A percentile compares a stretch with the other conserved stretches of the same genome.
Conservation (phyloP, 2,329 filamentous ascomycete genomes). For the Ceratocystis colombiana region DNA sequence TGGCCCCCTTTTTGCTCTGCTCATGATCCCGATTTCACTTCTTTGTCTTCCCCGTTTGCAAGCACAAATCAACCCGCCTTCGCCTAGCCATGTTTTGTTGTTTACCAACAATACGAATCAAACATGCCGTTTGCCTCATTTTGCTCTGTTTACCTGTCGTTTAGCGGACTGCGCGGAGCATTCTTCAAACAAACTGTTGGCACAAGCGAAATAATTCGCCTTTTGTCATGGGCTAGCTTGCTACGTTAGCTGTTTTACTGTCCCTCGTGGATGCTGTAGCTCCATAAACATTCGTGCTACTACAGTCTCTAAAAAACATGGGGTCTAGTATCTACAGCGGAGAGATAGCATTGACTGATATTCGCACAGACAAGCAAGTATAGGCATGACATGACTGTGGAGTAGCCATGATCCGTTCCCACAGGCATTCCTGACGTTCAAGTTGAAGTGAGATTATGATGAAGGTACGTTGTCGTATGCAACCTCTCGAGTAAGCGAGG, state of each 20-base stretch:
- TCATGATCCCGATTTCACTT: neutral
- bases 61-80: neutral
- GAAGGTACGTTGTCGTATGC: neutral
- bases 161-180: neutral
- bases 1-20: neutral
- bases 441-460: neutral
- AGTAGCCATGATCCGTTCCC: neutral
- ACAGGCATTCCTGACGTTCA: neutral
- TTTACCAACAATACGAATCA: too few relatives aligned
- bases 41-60: neutral
- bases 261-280: neutral
- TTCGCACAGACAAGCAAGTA: neutral
- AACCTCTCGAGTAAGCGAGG: neutral
- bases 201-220: slow-evolving; percentile 5
- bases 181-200: neutral
- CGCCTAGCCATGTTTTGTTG: neutral
- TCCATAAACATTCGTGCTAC: slow-evolving; percentile 5
- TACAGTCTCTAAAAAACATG: neutral
- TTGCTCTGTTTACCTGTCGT: neutral
- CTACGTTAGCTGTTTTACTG: neutral
- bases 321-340: neutral
- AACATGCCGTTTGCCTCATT: neutral
- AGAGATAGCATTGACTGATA: neutral
- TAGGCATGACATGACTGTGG: neutral
- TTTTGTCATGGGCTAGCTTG: neutral